Conservation (phyloP, 2,329 filamentous ascomycete genomes). For the Fusarium gaditjirri region DNA sequence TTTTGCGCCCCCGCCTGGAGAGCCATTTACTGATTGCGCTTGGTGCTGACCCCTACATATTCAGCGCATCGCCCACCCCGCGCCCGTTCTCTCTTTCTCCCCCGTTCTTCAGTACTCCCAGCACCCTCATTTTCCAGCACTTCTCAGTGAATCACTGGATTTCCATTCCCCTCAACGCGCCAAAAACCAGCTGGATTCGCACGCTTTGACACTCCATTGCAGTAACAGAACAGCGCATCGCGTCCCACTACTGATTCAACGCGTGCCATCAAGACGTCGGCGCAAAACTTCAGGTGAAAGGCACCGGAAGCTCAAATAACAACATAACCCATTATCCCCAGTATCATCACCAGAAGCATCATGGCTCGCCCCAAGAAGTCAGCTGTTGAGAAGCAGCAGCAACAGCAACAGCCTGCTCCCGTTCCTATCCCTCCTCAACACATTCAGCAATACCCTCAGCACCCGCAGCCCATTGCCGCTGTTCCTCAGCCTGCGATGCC, state of each 20-base stretch:
- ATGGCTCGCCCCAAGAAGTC: slow-evolving; percentile 62
- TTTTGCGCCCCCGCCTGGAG: slow-evolving; percentile 32
- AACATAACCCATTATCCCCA: not conserved
- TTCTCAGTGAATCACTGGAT: slow-evolving; percentile 32
- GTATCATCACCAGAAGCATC: slow-evolving; percentile 14
- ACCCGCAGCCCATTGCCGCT: slow-evolving; percentile 45
- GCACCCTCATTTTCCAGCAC: slow-evolving; percentile 43
- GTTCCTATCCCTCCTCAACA: slow-evolving; percentile 44
- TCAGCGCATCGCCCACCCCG: slow-evolving; percentile 50
- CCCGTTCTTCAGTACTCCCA: slow-evolving; percentile 47
- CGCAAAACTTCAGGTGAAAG: slow-evolving; percentile 17
- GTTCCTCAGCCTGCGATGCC: slow-evolving; percentile 55
- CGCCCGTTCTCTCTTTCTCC: slow-evolving; percentile 46
- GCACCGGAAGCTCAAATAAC: not conserved
- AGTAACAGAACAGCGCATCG: slow-evolving; percentile 32
- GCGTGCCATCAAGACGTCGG: slow-evolving; percentile 18
- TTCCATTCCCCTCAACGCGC: slow-evolving; percentile 35
- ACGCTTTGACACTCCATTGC: slow-evolving; percentile 40
- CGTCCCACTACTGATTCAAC: slow-evolving; percentile 29
- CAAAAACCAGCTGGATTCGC: slow-evolving; percentile 44
- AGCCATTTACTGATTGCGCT: slow-evolving; percentile 49
- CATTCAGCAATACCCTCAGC: slow-evolving; percentile 36
- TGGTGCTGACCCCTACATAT: slow-evolving; percentile 49
- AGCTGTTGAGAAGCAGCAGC: slow-evolving; percentile 47
- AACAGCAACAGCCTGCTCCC: slow-evolving; percentile 48